phyloP scores from a whole-genome alignment of 2,329 filamentous ascomycete species.

The Colletotrichum lupini region DNA sequence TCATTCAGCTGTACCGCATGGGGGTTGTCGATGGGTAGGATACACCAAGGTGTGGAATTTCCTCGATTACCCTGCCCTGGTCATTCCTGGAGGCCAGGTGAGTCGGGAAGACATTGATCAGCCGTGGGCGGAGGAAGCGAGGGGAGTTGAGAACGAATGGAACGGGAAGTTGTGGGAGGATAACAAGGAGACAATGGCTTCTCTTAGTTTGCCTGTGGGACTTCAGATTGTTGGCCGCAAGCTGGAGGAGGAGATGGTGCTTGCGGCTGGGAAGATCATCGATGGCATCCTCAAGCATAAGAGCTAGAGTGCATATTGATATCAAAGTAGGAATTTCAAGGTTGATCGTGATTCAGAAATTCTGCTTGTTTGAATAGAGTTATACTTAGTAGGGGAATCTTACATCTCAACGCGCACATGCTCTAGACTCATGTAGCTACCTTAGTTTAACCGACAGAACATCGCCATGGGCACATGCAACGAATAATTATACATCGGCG shows the following conservation, averaged over 20 bases:
- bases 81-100: slow-evolving; percentile 47
- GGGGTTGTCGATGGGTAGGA: slow-evolving; percentile 58
- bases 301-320: not conserved
- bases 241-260: slow-evolving; percentile 16
- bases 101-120: slow-evolving; percentile 51
- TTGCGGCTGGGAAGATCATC: slow-evolving; percentile 24
- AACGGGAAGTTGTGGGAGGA: slow-evolving; percentile 13
- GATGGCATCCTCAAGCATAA: not conserved
- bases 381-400: no score
- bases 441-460: no score
- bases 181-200: not conserved
- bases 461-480: no score
- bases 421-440: no score
- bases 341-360: no score
- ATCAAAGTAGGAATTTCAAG: not conserved
- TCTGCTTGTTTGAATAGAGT: no score
- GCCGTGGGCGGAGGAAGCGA: slow-evolving; percentile 36
- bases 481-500: no score
- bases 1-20: slow-evolving; percentile 64
- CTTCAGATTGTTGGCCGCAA: slow-evolving; percentile 25
- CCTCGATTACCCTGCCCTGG: slow-evolving; percentile 49
- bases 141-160: slow-evolving; percentile 16
- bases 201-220: not conserved
- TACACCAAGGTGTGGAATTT: slow-evolving; percentile 52
- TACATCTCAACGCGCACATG: no score